Percentiles rank a stretch among this genome's conserved stretches.
These are phyloP conservation scores for Botryotinia calthae DNA, from an alignment of 2,329 filamentous ascomycete genomes.

Conservation along the genomic window DNA sequence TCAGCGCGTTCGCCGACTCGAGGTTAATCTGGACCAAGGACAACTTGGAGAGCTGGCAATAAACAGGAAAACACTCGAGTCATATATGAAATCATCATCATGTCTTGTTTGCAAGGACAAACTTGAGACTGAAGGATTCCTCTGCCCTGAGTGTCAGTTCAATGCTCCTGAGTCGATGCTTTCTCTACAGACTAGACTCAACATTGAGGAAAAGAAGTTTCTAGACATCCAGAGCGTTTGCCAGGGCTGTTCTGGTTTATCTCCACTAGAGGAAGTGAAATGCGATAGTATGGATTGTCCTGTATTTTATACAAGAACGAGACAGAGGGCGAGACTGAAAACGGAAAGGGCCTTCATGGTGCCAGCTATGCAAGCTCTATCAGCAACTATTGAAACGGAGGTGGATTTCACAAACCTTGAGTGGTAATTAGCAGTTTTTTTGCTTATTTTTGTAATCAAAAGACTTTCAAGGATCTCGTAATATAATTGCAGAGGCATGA, in stretches of 20 bases:
- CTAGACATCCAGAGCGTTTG: constrained; percentile 69
- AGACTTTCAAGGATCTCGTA: not conserved
- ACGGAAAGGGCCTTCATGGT: constrained; percentile 42
- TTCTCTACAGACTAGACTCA: constrained; percentile 60
- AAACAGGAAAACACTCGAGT: constrained; percentile 73
- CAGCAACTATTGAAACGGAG: constrained; percentile 30
- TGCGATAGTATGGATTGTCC: constrained; percentile 93
- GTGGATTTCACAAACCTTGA: constrained; percentile 30
- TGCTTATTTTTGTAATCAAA: not conserved
- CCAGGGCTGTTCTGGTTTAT: constrained; percentile 72
- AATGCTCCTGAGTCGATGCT: constrained; percentile 61
- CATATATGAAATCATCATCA: constrained; percentile 79
- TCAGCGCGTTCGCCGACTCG: constrained; percentile 63
- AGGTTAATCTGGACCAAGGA: constrained; percentile 33
- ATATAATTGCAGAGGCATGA: not conserved
- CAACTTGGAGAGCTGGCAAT: constrained; percentile 42
- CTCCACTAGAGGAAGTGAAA: constrained; percentile 71
- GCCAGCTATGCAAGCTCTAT: constrained; percentile 44
- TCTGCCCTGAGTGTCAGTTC: constrained; percentile 59
- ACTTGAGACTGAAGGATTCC: constrained; percentile 45
- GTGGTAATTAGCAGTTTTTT: constrained; percentile 28
- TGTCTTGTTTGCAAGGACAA: constrained; percentile 69
- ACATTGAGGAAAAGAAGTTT: constrained; percentile 60
- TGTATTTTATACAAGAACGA: constrained; percentile 78
- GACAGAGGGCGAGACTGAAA: constrained; percentile 51